These are phyloP conservation scores for Aspergillus cavernicola DNA, from an alignment of 495 filamentous ascomycete genomes.

Conservation along the genomic window DNA sequence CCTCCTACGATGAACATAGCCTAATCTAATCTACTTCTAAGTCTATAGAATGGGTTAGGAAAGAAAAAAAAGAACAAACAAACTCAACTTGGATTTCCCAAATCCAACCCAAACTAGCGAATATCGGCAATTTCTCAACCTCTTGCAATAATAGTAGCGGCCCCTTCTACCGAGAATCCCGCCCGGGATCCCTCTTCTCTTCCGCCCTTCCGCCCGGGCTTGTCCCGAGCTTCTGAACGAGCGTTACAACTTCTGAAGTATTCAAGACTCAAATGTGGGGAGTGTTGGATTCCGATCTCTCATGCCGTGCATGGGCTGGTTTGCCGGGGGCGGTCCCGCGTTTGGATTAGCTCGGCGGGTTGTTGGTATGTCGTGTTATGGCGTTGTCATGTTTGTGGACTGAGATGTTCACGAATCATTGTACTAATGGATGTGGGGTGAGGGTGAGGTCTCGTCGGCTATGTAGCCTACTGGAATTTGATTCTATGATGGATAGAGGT, in stretches of 20 bases:
- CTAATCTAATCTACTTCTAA: too few species aligned
- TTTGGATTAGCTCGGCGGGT: too few species aligned
- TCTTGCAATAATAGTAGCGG: too few species aligned
- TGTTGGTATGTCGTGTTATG: neutral
- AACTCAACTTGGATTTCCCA: neutral
- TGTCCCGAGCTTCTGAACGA: neutral
- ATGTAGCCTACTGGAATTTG: too few species aligned
- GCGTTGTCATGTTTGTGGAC: neutral
- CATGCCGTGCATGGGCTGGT: neutral
- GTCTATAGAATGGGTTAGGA: too few species aligned
- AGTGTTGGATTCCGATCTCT: neutral
- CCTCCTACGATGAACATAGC: too few species aligned
- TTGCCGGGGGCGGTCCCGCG: neutral
- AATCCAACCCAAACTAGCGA: neutral
- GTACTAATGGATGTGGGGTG: neutral
- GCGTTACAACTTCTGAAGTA: too few species aligned
- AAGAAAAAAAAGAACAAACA: too few species aligned
- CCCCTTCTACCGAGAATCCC: neutral
- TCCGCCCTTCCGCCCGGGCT: neutral
- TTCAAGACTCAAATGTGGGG: too few species aligned
- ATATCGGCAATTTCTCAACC: neutral
- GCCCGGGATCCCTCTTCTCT: neutral
- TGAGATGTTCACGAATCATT: neutral
- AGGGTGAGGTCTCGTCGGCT: neutral
- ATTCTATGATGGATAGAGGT: too few species aligned